Base-by-base conservation (phyloP, 2,329 filamentous ascomycete genomes). In the Fusarium secorum region DNA sequence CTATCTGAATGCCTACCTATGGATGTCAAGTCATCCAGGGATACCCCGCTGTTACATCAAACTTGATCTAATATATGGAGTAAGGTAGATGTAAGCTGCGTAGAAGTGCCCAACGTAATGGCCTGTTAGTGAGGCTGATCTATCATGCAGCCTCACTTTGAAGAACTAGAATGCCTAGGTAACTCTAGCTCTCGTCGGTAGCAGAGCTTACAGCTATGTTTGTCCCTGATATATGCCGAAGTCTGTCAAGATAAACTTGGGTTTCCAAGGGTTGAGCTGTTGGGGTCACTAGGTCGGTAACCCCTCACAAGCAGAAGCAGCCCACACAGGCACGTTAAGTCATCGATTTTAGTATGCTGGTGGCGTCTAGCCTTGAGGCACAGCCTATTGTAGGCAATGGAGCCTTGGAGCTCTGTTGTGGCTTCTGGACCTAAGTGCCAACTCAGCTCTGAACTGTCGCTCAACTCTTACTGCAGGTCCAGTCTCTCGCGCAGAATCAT, bases 321-420 rank as follows among this genome's bases (percentile, higher is more conserved):
- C 48, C 32, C 26, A 61, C n/a, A 28, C 22, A 33, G 36, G 46
- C 32, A 55, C 30, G 54, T 56, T 49, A 59, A 48, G 56, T 72
- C 69, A 72, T 72, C 53, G 65, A 70, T 55, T 49, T 36, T 56
- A 54, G 41, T 38, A 60, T n/a, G 18, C 26, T 33, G 20, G 49
- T 66, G 69, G 56, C 60, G 69, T 45, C 33, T 46, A 51, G 20
- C 41, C 39, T 60, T 42, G 14, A 53, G 36, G 35, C 20, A 46
- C 26, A 49, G 35, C 32, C 36, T 65, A 54, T 42, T 46, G 26
- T 24, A 52, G 30, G 35, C 17, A 56, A 44, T 26, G 35, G 36
- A 62, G 52, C 39, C 41, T 51, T 53, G 41, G 60, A 65, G 41
- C 39, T 64, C 41, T 60, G 48, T 26, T 68, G 57, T 63, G 51